These are phyloP conservation scores for Apiotrichum akiyoshidainum DNA, from an alignment of 1,284 basidiomycete species.

Conservation along the genomic window DNA sequence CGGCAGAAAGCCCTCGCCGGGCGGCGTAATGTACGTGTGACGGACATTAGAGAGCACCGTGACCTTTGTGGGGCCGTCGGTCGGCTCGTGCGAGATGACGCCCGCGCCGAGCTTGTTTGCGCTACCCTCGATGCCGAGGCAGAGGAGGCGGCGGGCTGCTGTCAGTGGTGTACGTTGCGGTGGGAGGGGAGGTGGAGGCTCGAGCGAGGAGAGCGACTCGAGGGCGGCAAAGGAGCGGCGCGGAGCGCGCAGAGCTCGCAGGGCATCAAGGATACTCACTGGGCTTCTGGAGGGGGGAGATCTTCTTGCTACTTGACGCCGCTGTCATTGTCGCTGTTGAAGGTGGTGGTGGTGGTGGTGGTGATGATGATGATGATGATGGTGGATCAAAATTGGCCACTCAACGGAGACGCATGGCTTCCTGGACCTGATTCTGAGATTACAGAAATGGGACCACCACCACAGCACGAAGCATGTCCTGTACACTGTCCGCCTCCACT, in stretches of 20 bases:
- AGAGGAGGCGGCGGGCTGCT: conserved; percentile 42
- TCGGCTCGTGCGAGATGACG: conserved; percentile 72
- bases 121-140: conserved; percentile 84
- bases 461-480: too few species aligned
- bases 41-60: conserved; percentile 76
- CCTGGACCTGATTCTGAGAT: too few species aligned
- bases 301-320: conserved; percentile 29
- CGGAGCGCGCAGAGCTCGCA: neutral
- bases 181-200: neutral
- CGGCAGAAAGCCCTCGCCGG: conserved; percentile 95
- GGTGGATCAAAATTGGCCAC: conserved; percentile 10
- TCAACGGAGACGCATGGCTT: neutral
- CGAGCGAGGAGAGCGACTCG: too few species aligned
- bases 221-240: too few species aligned
- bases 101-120: conserved; percentile 99
- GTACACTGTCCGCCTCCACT: too few species aligned
- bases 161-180: neutral
- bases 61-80: conserved; percentile 51
- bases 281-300: conserved; percentile 37
- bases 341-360: conserved; percentile 2
- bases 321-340: conserved; percentile 19
- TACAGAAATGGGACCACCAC: too few species aligned
- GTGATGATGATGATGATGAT: neutral
- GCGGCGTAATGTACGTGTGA: conserved; percentile 97
- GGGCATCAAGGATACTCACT: conserved; percentile 20